Evolutionary conservation across 306 rosid genomes (phyloP).

Genomic region (Spatholobus suberectus): DNA sequence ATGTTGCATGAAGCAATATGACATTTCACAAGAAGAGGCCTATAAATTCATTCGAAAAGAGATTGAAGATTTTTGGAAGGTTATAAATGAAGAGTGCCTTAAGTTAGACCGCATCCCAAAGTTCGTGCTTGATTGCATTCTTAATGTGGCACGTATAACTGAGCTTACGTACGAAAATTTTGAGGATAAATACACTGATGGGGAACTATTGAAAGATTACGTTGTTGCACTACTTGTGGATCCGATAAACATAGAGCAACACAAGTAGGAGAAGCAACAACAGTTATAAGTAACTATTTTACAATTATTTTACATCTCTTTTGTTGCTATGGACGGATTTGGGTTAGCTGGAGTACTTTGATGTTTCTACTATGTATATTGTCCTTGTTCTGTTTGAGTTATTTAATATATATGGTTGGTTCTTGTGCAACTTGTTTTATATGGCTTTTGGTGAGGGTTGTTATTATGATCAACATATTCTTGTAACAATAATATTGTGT

Average conservation of each 20-base stretch:
- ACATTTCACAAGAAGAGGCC: slow-evolving; percentile 33
- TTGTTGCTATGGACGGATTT: not conserved
- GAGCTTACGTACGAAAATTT: slow-evolving; percentile 42
- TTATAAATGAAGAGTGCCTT: slow-evolving; percentile 51
- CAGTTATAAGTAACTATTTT: not conserved
- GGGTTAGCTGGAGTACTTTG: too few relatives aligned
- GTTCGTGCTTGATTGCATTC: slow-evolving; percentile 35
- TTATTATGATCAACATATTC: not conserved
- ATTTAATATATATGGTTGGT: not conserved
- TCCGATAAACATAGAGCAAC: not conserved
- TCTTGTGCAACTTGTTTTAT: not conserved
- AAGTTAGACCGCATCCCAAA: slow-evolving; percentile 35
- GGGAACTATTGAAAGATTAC: slow-evolving; percentile 22
- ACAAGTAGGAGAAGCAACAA: not conserved
- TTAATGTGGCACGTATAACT: slow-evolving; percentile 45
- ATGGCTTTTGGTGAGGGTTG: not conserved
- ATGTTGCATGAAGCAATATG: slow-evolving; percentile 52
- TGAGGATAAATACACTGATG: slow-evolving; percentile 33
- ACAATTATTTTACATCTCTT: too few relatives aligned
- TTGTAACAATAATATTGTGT: not conserved
- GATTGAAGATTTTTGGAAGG: slow-evolving; percentile 43
- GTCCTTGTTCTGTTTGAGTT: not conserved
- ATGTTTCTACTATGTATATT: too few relatives aligned
- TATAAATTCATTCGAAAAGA: slow-evolving; percentile 29
- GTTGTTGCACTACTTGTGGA: slow-evolving; percentile 37